These are phyloP conservation scores for Neurospora sp. DNA, from an alignment of 495 filamentous ascomycete species.

Conservation along the genomic window DNA sequence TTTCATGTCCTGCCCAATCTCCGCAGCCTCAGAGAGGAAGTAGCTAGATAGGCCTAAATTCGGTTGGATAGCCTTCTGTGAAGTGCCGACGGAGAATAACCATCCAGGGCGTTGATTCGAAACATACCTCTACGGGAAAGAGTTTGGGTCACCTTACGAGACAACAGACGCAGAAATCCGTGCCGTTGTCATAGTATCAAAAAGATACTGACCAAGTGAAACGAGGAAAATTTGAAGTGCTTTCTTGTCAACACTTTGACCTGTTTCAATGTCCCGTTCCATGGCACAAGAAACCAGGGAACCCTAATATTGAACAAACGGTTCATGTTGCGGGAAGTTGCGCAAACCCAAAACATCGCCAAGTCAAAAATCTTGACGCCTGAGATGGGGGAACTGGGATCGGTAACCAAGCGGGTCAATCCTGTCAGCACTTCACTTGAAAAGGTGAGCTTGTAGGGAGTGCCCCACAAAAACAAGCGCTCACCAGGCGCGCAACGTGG, in stretches of 20 bases:
- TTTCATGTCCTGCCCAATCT: background rate
- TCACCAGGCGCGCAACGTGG: background rate
- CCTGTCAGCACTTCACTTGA: background rate
- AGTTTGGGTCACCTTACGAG: background rate
- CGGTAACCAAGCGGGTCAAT: background rate
- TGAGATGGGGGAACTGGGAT: background rate
- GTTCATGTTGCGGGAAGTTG: background rate
- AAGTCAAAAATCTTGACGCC: background rate
- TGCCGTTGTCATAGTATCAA: background rate
- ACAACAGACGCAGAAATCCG: background rate
- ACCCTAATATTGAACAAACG: background rate
- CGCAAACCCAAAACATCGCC: background rate
- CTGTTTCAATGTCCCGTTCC: background rate
- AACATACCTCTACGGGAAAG: background rate
- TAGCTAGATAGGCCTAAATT: background rate
- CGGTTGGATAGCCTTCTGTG: background rate
- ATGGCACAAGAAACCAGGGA: background rate
- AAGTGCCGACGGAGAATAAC: background rate
- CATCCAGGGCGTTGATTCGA: background rate
- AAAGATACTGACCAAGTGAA: background rate
- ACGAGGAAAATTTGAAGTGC: background rate
- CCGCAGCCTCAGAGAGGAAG: background rate
- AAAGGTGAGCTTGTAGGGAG: background rate
- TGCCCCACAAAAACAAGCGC: background rate
- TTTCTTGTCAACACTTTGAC: background rate